Evolutionary conservation across 768 basidiomycete genomes (phyloP).

Genomic region (Leucocoprinus leucothites): DNA sequence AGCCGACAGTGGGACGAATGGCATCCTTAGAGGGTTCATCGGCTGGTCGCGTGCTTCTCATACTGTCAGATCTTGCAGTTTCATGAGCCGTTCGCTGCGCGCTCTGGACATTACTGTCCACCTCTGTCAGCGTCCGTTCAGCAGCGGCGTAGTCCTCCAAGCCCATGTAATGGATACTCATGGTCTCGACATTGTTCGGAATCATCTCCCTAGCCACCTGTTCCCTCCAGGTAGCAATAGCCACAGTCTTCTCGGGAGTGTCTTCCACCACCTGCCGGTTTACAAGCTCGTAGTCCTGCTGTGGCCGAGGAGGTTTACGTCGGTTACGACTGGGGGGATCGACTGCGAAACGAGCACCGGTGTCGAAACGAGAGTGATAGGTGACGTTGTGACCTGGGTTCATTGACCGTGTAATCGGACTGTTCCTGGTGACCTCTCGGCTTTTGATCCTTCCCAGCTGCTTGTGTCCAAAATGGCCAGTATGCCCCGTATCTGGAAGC

Average conservation of each 20-base stretch:
- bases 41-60: conserved; percentile 8
- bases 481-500: neutral
- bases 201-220: conserved; percentile 41
- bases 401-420: neutral
- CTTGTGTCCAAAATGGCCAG: conserved; percentile 1
- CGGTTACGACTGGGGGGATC: neutral
- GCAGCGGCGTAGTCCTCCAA: conserved; percentile 23
- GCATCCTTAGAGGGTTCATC: conserved; percentile 10
- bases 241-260: conserved; percentile 49
- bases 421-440: conserved; percentile 6
- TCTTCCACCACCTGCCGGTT: conserved; percentile 41
- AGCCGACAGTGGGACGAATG: neutral
- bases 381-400: neutral
- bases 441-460: conserved; percentile 16
- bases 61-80: conserved; percentile 8
- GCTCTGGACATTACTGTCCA: conserved; percentile 11
- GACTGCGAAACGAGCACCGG: conserved; percentile 16
- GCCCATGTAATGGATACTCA: conserved; percentile 46
- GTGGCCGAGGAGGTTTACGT: conserved; percentile 21
- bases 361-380: conserved; percentile 18
- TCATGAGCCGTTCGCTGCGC: conserved; percentile 6
- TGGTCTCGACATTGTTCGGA: conserved; percentile 30
- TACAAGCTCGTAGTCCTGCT: conserved; percentile 42
- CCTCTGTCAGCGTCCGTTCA: conserved; percentile 13
- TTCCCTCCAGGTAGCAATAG: conserved; percentile 56